These are phyloP conservation scores for Moringa oleifera DNA, from an alignment of 345 rosid species.

Conservation along the genomic window DNA sequence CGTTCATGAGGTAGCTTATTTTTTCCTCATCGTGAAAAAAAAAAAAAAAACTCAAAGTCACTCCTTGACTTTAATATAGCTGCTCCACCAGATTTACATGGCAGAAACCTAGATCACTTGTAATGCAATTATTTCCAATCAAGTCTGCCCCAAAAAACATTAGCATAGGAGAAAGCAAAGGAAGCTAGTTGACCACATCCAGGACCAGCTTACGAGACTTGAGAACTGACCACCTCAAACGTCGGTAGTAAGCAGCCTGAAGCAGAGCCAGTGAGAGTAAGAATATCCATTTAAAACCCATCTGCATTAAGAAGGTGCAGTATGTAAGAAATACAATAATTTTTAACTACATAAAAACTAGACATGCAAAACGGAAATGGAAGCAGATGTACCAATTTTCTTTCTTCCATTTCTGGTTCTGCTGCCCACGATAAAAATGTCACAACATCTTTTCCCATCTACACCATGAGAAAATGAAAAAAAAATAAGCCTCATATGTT, in stretches of 20 bases:
- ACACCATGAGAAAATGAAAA: constrained; percentile 17
- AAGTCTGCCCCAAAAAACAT: constrained; percentile 12
- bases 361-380: not conserved
- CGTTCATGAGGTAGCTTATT: constrained; percentile 31
- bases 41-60: constrained; percentile 18
- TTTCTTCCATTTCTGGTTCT: constrained; percentile 99
- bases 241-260: constrained; percentile 90
- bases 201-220: constrained; percentile 86
- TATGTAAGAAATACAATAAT: constrained; percentile 1
- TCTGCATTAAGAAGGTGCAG: constrained; percentile 38
- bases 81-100: constrained; percentile 20
- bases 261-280: constrained; percentile 85
- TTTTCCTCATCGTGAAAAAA: constrained; percentile 20
- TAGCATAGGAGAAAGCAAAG: constrained; percentile 4
- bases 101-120: constrained; percentile 23
- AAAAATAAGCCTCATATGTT: constrained; percentile 6
- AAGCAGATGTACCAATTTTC: constrained; percentile 65
- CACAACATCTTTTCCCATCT: constrained; percentile 99
- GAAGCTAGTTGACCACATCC: constrained; percentile 80
- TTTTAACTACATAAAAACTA: too few relatives aligned
- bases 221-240: constrained; percentile 87
- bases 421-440: constrained; percentile 96
- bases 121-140: constrained; percentile 29
- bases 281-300: constrained; percentile 99
- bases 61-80: constrained; percentile 21